Percentiles rank a stretch among this genome's conserved stretches.
These are phyloP conservation scores for Keqinozyma sinolaborantium DNA, from an alignment of 1,139 yeast species.

Conservation along the genomic window DNA sequence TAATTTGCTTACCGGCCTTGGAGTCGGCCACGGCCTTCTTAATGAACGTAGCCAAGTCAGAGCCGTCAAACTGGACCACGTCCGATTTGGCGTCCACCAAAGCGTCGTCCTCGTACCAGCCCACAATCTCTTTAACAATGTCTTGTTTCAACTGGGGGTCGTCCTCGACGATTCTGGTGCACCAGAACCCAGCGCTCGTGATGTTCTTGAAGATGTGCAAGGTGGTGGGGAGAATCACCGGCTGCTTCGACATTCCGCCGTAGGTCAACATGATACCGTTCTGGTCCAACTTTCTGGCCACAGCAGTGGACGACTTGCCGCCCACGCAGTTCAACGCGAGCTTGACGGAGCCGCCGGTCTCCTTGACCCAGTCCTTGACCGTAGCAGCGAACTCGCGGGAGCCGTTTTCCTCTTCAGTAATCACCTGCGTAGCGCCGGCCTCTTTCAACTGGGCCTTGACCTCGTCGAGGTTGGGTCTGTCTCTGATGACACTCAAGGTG, in stretches of 20 bases:
- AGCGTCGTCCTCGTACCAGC: slow-evolving; percentile 64
- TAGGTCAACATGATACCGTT: slow-evolving; percentile 80
- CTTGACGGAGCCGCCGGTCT: slow-evolving; percentile 53
- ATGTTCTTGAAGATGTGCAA: slow-evolving; percentile 85
- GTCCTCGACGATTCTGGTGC: slow-evolving; percentile 69
- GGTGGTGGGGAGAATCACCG: slow-evolving; percentile 85
- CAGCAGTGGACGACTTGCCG: slow-evolving; percentile 75
- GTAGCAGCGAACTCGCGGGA: slow-evolving; percentile 61
- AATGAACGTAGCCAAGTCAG: slow-evolving; percentile 49
- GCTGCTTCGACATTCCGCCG: slow-evolving; percentile 98
- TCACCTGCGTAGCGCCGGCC: slow-evolving; percentile 84
- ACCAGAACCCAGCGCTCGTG: slow-evolving; percentile 90
- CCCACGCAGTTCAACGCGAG: slow-evolving; percentile 92
- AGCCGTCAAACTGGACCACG: slow-evolving; percentile 42
- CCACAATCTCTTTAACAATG: slow-evolving; percentile 59
- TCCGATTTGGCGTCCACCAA: slow-evolving; percentile 58
- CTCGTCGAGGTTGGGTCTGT: slow-evolving; percentile 69
- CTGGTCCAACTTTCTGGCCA: slow-evolving; percentile 73
- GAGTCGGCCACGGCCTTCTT: slow-evolving; percentile 50
- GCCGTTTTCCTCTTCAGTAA: slow-evolving; percentile 80
- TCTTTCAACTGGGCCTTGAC: slow-evolving; percentile 53
- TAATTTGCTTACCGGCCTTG: slow-evolving; percentile 40
- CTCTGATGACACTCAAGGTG: slow-evolving; percentile 84
- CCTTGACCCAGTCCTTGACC: slow-evolving; percentile 61
- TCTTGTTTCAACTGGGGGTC: slow-evolving; percentile 60